These are phyloP conservation scores for Aspergillus nomiae DNA, from an alignment of 2,329 filamentous ascomycete genomes.

Conservation along the genomic window DNA sequence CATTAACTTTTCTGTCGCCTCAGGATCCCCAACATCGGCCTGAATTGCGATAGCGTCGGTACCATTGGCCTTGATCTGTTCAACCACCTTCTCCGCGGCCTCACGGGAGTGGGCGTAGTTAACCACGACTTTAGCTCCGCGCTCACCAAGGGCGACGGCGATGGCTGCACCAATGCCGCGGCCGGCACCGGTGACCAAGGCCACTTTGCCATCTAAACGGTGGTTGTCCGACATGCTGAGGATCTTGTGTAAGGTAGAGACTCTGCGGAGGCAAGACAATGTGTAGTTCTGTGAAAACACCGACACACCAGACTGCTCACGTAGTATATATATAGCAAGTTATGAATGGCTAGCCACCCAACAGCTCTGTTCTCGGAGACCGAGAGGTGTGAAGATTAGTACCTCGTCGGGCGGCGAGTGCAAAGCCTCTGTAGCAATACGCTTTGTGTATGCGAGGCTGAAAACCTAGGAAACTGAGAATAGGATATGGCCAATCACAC, in stretches of 20 bases:
- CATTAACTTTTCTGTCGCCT: slow-evolving; percentile 66
- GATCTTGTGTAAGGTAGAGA: fast-evolving
- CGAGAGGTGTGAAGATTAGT: no score
- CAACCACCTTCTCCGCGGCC: slow-evolving; percentile 66
- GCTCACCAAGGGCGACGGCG: slow-evolving; percentile 42
- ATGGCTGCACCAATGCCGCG: slow-evolving; percentile 47
- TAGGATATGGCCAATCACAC: no score
- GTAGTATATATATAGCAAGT: no score
- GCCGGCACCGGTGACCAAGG: slow-evolving; percentile 38
- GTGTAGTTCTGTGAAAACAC: no score
- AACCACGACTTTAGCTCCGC: slow-evolving; percentile 43
- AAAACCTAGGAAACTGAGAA: no score
- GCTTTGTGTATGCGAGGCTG: no score
- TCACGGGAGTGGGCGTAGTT: slow-evolving; percentile 61
- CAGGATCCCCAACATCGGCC: slow-evolving; percentile 67
- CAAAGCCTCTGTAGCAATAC: no score
- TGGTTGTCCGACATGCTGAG: not conserved
- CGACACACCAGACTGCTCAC: no score
- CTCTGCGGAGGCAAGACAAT: no score
- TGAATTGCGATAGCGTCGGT: slow-evolving; percentile 65
- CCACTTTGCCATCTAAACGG: slow-evolving; percentile 39
- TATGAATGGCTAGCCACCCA: no score
- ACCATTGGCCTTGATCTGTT: slow-evolving; percentile 65
- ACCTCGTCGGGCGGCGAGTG: no score
- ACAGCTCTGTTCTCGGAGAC: no score